phyloP scores from a whole-genome alignment of 805 yeast genomes.

The Candida stauntonica region DNA sequence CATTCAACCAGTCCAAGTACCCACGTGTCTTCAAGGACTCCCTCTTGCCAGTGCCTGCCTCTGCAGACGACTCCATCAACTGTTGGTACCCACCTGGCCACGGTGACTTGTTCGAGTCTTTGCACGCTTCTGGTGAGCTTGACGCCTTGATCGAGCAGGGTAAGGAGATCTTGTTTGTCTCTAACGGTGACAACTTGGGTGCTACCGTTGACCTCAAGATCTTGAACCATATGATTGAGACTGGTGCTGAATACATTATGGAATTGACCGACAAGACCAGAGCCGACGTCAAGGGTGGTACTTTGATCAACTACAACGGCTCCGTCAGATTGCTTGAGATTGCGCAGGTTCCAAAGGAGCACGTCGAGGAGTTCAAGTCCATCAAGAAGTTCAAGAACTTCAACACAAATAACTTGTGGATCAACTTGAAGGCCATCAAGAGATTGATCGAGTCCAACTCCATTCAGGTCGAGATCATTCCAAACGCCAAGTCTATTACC shows the following conservation, averaged over 20 bases:
- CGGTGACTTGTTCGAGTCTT: constrained; percentile 92
- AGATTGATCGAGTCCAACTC: constrained; percentile 81
- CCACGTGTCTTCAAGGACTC: constrained; percentile 96
- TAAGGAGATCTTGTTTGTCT: constrained; percentile 90
- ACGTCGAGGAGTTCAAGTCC: constrained; percentile 95
- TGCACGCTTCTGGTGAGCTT: constrained; percentile 85
- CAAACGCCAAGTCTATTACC: constrained; percentile 81
- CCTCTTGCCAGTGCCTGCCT: constrained; percentile 88
- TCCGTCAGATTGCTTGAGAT: constrained; percentile 91
- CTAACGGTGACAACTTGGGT: constrained; percentile 97
- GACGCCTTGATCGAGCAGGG: constrained; percentile 89
- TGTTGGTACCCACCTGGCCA: constrained; percentile 99
- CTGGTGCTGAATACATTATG: constrained; percentile 93
- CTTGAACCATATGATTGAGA: constrained; percentile 86
- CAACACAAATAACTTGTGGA: constrained; percentile 98
- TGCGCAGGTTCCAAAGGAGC: constrained; percentile 98
- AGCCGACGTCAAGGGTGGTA: constrained; percentile 99
- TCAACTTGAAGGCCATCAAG: constrained; percentile 90
- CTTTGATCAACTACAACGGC: constrained; percentile 93
- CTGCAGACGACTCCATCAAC: constrained; percentile 67
- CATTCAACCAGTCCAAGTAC: constrained; percentile 96
- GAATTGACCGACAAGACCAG: constrained; percentile 98
- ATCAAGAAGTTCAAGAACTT: constrained; percentile 97
- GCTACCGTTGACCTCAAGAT: constrained; percentile 94
- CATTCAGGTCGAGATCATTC: constrained; percentile 89